Evolutionary conservation across 2,329 filamentous ascomycete species (phyloP), one percentile per base, ranked within the genome.

Genomic region (Colletotrichum sp.): DNA sequence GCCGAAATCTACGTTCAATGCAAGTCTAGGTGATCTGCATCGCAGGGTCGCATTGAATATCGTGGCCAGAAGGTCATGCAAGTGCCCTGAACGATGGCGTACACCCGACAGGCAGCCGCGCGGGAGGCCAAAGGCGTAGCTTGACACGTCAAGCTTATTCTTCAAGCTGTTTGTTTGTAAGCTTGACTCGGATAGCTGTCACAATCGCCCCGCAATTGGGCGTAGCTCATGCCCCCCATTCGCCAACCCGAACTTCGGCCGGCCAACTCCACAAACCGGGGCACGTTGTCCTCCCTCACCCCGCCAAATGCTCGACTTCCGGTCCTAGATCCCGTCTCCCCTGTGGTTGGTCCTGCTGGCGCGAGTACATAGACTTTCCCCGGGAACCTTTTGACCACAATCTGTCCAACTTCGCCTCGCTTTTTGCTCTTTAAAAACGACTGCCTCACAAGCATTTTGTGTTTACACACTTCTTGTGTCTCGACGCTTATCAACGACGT

Each of bases 241-340:
- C 57, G 73, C 64, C 63, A 62, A 57, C 34, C 73, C 73, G 39
- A 75, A 63, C 55, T 72, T 72, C 36, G 62, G 32, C 69, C 63
- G 72, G 61, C 55, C 36, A 65, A 69, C 69, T 74, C 74, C 74
- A 73, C 74, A 74, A n/a, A 32, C 74, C 59, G 64, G 55, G 71
- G 71, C 39, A 49, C 36, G 67, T 49, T 44, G 36, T 39, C 27
- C 74, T 64, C 66, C 30, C 57, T 19, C 32, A 55, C 66, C 71
- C 71, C 74, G 65, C 74, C 65, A 65, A 30, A 59, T 65, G 13
- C 29, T 59, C 69, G 34, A 34, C 63, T 27, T 59, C 49, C 70
- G 70, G 63, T 72, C 52, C 70, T 68, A 62, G 39, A 72, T 68
- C 61, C 70, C 70, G 70, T 36, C 16, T 49, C 44, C 36, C 55